Percentiles rank a stretch among this genome's conserved stretches.
Conservation (phyloP, 805 yeast species). For the Candida patagonica region DNA sequence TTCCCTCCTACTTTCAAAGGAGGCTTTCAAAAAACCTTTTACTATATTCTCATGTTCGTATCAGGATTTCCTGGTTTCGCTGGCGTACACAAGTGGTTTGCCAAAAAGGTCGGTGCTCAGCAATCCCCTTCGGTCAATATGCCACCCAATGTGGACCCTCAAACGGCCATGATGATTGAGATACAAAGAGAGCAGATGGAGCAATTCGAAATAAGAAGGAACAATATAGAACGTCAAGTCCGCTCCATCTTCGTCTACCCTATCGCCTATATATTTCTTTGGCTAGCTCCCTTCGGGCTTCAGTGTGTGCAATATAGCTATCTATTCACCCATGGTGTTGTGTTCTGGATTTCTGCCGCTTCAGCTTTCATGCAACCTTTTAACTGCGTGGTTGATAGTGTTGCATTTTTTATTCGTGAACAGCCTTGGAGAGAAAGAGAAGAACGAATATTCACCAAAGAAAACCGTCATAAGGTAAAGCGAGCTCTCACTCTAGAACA, state of each 20-base stretch:
- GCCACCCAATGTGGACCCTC: constrained; percentile 9
- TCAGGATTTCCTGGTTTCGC: constrained; percentile 17
- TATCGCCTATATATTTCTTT: constrained; percentile 63
- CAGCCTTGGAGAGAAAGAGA: constrained; percentile 13
- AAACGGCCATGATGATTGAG: constrained; percentile 13
- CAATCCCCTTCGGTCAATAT: neutral
- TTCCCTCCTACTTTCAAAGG: neutral
- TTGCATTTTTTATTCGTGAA: constrained; percentile 70
- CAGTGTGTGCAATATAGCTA: constrained; percentile 49
- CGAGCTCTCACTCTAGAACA: constrained; percentile 5
- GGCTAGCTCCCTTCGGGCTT: constrained; percentile 72
- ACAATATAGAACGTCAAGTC: constrained; percentile 66
- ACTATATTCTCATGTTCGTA: constrained; percentile 3
- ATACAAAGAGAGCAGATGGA: constrained; percentile 54
- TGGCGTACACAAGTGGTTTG: constrained; percentile 5
- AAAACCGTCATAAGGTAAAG: constrained; percentile 7
- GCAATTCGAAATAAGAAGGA: constrained; percentile 52
- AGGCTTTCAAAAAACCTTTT: neutral
- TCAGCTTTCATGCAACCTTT: constrained; percentile 76
- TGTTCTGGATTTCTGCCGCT: constrained; percentile 53
- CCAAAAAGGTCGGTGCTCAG: neutral
- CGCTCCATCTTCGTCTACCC: constrained; percentile 78
- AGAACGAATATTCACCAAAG: constrained; percentile 14
- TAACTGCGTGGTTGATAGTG: constrained; percentile 67
- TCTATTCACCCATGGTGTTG: constrained; percentile 40